phyloP scores from a whole-genome alignment of 73 alveolate genomes.

The Blepharisma stoltei region DNA sequence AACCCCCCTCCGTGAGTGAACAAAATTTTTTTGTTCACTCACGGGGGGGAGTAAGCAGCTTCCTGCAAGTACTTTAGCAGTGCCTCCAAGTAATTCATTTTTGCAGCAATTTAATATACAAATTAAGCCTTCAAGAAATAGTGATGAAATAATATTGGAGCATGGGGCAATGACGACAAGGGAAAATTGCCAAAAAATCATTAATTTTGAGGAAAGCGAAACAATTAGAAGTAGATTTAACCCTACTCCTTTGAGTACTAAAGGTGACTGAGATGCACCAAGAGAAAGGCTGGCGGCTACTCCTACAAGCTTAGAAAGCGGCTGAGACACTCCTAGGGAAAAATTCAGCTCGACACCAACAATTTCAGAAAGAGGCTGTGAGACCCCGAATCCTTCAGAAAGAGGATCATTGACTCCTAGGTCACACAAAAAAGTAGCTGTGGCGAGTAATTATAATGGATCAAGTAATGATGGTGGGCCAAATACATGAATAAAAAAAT shows the following conservation, averaged over 20 bases:
- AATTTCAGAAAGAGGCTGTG: not conserved
- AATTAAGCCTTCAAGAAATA: too few relatives aligned
- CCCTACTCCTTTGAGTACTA: too few relatives aligned
- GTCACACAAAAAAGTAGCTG: not conserved
- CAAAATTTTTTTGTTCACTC: not conserved
- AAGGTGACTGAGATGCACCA: too few relatives aligned
- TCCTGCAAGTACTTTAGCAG: conserved; percentile 88
- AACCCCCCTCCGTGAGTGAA: not conserved
- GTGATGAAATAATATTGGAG: too few relatives aligned
- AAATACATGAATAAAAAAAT: conserved; percentile 66
- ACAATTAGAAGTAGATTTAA: too few relatives aligned
- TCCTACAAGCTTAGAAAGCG: not conserved
- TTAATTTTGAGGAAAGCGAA: too few relatives aligned
- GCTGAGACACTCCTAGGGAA: conserved; percentile 1
- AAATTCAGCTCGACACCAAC: not conserved
- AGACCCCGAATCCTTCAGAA: not conserved
- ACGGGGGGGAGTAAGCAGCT: conserved; percentile 53
- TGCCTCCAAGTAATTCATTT: conserved; percentile 91
- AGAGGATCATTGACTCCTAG: not conserved
- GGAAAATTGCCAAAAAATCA: too few relatives aligned
- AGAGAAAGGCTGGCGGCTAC: too few relatives aligned
- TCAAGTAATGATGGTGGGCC: conserved; percentile 32
- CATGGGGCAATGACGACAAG: too few relatives aligned
- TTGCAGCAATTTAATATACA: conserved; percentile 53
- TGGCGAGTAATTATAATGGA: not conserved